These are phyloP conservation scores for Lunularia cruciata DNA, from an alignment of 225 moss, liverwort and hornwort species.

Conservation along the genomic window DNA sequence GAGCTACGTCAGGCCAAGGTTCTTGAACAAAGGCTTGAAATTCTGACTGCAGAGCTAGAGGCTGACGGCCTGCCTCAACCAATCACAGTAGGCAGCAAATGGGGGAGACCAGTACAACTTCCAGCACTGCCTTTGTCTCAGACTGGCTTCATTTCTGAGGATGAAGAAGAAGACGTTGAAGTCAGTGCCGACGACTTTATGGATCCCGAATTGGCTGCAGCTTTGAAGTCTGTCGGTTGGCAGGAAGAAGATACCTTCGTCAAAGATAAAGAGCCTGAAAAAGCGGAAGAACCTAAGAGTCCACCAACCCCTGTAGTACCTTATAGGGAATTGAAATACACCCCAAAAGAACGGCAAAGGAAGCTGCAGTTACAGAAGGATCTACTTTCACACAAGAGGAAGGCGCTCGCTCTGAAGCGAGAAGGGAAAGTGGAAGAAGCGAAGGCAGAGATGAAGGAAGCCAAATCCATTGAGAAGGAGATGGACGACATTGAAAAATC, in stretches of 20 bases:
- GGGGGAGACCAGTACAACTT: constrained; percentile 27
- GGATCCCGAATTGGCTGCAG: constrained; percentile 87
- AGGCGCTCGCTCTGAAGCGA: constrained; percentile 77
- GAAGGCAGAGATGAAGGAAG: constrained; percentile 65
- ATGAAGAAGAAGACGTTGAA: constrained; percentile 67
- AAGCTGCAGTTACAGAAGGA: constrained; percentile 83
- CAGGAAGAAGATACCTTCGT: constrained; percentile 59
- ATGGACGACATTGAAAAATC: constrained; percentile 68
- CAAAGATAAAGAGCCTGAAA: constrained; percentile 30
- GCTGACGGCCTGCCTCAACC: constrained; percentile 26
- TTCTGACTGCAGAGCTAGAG: constrained; percentile 63
- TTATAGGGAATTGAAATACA: constrained; percentile 26
- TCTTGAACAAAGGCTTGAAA: constrained; percentile 78
- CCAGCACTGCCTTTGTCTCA: constrained; percentile 45
- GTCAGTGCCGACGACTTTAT: constrained; percentile 65
- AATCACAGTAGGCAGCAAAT: constrained; percentile 1
- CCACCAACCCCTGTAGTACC: constrained; percentile 29
- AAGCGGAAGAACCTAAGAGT: constrained; percentile 26
- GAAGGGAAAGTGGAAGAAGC: constrained; percentile 92
- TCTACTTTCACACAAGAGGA: constrained; percentile 76
- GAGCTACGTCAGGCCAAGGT: constrained; percentile 63
- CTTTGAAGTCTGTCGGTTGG: constrained; percentile 89
- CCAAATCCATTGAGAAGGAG: constrained; percentile 70
- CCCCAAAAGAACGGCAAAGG: constrained; percentile 47
- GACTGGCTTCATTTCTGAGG: constrained; percentile 55